Conservation (phyloP, 305 asterid genomes). For the Fraxinus platypoda region DNA sequence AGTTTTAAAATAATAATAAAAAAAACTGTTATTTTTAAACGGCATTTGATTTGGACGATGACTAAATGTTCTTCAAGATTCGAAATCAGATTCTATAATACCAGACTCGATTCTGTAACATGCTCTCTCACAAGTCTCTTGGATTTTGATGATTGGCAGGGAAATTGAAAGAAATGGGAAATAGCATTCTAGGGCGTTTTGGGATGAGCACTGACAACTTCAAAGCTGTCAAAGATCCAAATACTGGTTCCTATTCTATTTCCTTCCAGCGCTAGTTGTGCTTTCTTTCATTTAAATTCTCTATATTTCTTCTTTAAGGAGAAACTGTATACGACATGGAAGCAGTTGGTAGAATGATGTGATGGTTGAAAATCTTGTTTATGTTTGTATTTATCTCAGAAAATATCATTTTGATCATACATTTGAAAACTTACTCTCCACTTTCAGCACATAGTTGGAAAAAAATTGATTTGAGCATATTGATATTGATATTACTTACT, state of each 20-base stretch:
- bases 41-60: not conserved
- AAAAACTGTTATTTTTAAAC: not conserved
- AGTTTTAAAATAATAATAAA: too few species aligned
- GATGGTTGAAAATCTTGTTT: not conserved
- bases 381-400: not conserved
- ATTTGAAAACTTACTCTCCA: not conserved
- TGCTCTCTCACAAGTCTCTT: not conserved
- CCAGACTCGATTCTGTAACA: not conserved
- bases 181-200: constrained; percentile 77
- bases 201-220: constrained; percentile 93
- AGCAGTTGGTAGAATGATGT: not conserved
- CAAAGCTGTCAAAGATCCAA: constrained; percentile 89
- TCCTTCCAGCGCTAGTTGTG: constrained; percentile 56
- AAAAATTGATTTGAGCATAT: not conserved
- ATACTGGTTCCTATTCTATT: constrained; percentile 81
- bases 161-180: constrained; percentile 88
- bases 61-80: not conserved
- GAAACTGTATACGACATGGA: not conserved
- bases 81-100: not conserved
- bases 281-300: constrained; percentile 8
- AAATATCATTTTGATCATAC: not conserved
- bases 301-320: not conserved
- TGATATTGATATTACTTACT: not conserved
- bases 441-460: not conserved
- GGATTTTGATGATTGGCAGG: constrained; percentile 38